Conservation (phyloP, 257 asterid species). For the Linderniella brevidens region DNA sequence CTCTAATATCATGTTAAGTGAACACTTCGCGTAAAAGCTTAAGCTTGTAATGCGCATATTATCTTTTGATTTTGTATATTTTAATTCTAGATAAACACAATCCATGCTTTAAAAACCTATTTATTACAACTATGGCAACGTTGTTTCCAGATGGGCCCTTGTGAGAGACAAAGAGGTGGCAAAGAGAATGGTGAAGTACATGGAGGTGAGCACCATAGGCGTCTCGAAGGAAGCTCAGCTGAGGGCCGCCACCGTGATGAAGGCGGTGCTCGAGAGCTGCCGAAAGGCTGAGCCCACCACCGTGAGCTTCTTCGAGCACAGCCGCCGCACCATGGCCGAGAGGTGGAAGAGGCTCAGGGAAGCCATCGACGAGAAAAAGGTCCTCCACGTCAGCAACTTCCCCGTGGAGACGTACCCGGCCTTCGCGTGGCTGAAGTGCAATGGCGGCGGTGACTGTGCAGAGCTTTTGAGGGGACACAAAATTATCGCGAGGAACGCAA, state of each 20-base stretch:
- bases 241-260: conserved; percentile 50
- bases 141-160: conserved; percentile 91
- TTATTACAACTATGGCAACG: too few relatives aligned
- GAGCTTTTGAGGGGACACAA: conserved; percentile 31
- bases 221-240: conserved; percentile 80
- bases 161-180: conserved; percentile 53
- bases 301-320: conserved; percentile 34
- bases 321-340: conserved; percentile 21
- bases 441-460: conserved; percentile 33
- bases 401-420: conserved; percentile 54
- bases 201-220: conserved; percentile 62
- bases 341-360: conserved; percentile 50
- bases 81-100: too few relatives aligned
- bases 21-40: too few relatives aligned
- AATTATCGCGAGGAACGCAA: conserved; percentile 44
- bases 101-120: too few relatives aligned
- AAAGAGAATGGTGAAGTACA: conserved; percentile 50
- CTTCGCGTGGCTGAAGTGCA: conserved; percentile 78
- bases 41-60: too few relatives aligned
- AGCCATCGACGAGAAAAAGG: conserved; percentile 12
- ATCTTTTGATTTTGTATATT: too few relatives aligned
- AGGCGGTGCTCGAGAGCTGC: conserved; percentile 43
- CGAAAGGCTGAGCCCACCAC: conserved; percentile 11
- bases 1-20: too few relatives aligned
- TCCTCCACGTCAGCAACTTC: conserved; percentile 28